Conservation (phyloP, 192 early-diverging fungal species). For the Piromyces finnis region DNA sequence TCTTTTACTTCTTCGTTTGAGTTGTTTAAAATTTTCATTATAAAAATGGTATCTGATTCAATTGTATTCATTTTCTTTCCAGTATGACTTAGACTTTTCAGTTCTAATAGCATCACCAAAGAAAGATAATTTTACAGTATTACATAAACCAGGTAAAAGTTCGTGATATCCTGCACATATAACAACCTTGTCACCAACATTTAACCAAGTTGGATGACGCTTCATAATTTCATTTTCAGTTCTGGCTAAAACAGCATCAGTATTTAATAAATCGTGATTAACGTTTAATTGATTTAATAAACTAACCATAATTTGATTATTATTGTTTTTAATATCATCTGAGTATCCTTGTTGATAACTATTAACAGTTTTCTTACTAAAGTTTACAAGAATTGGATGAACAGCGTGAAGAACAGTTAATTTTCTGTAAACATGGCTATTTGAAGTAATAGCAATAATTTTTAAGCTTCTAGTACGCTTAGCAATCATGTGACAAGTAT, state of each 20-base stretch:
- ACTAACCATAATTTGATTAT: background rate
- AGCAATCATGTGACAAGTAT: constrained; percentile 8
- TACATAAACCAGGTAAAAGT: constrained; percentile 22
- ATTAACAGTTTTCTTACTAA: background rate
- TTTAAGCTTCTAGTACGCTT: constrained; percentile 20
- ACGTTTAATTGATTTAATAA: background rate
- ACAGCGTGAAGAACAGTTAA: constrained; percentile 17
- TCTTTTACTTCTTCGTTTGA: no score
- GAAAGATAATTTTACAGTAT: constrained; percentile 7
- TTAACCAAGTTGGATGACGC: constrained; percentile 1
- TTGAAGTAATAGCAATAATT: constrained; percentile 26
- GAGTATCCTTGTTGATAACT: background rate
- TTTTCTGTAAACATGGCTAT: constrained; percentile 13
- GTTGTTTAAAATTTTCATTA: background rate
- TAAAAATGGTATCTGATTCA: background rate
- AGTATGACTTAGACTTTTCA: background rate
- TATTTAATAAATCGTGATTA: constrained; percentile 4
- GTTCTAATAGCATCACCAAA: constrained; percentile 2
- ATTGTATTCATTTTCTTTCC: background rate
- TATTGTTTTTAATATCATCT: background rate
- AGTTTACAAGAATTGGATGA: background rate
- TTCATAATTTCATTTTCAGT: constrained; percentile 19
- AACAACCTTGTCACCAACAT: constrained; percentile 16
- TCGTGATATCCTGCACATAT: constrained; percentile 23
- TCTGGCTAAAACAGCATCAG: constrained; percentile 22